Conservation (phyloP, 2,329 filamentous ascomycete genomes). For the Aspergillus persii region DNA sequence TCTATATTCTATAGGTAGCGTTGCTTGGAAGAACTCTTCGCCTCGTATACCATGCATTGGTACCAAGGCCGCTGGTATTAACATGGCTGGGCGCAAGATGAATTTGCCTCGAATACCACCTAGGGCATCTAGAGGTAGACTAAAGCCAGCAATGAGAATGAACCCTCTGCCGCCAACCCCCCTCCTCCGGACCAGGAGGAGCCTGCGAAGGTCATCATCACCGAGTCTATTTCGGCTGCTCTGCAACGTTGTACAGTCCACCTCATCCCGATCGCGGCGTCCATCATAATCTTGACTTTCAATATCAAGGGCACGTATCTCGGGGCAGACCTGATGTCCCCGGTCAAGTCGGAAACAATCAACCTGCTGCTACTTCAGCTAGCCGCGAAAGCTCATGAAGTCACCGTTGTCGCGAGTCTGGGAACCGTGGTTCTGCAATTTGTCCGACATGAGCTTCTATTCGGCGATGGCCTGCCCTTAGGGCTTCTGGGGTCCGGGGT, state of each 20-base stretch:
- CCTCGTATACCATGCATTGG: no score
- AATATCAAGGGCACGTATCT: conserved; percentile 6
- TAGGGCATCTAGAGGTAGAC: not conserved
- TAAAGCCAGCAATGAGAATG: not conserved
- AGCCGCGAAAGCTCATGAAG: conserved; percentile 5
- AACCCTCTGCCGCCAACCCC: not conserved
- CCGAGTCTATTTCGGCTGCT: not conserved
- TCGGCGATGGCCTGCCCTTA: conserved; percentile 5
- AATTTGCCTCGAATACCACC: not conserved
- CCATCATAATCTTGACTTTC: conserved; percentile 3
- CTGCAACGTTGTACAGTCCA: conserved; percentile 1
- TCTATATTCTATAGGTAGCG: not conserved
- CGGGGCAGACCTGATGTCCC: conserved; percentile 5
- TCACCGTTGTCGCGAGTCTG: conserved; percentile 4
- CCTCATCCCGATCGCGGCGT: not conserved
- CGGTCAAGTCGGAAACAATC: conserved; percentile 4
- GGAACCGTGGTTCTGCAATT: conserved; percentile 4
- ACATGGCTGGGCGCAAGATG: no score
- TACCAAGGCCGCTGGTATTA: no score
- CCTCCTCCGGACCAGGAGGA: not conserved
- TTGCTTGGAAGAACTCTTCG: not conserved
- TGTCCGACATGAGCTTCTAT: conserved; percentile 7
- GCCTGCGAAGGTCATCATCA: not conserved
- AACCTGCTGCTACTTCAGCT: conserved; percentile 9
- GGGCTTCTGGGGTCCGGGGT: no score